These are phyloP conservation scores for Physcomitrium patens DNA, from an alignment of 225 moss, liverwort and hornwort species.

Conservation along the genomic window DNA sequence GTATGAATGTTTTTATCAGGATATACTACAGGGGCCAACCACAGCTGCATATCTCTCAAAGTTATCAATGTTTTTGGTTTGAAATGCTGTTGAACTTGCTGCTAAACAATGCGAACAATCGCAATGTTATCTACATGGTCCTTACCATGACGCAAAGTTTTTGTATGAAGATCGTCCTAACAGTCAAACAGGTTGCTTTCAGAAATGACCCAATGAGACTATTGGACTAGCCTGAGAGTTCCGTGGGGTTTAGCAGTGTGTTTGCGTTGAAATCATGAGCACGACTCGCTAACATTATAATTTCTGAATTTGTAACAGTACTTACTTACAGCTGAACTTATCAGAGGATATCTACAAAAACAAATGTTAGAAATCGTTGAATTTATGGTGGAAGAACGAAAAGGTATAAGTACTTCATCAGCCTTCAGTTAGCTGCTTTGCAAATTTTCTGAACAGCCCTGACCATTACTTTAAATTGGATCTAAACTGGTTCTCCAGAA, in stretches of 20 bases:
- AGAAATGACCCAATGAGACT: background rate
- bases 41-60: background rate
- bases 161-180: constrained; percentile 10
- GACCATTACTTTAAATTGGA: background rate
- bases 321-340: constrained; percentile 80
- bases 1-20: background rate
- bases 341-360: constrained; percentile 92
- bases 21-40: background rate
- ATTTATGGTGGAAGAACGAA: constrained; percentile 86
- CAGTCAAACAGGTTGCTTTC: constrained; percentile 2
- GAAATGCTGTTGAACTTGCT: constrained; percentile 14
- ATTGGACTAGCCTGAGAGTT: background rate
- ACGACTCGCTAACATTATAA: constrained; percentile 29
- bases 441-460: background rate
- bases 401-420: constrained; percentile 51
- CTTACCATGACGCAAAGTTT: background rate
- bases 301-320: constrained; percentile 67
- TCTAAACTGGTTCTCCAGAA: background rate
- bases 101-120: constrained; percentile 1
- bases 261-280: constrained; percentile 19
- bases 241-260: background rate
- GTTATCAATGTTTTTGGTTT: background rate
- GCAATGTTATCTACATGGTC: background rate
- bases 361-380: constrained; percentile 74
- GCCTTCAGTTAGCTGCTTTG: constrained; percentile 20